Conservation (phyloP, 2,329 filamentous ascomycete genomes). For the Cladosporium sp. region DNA sequence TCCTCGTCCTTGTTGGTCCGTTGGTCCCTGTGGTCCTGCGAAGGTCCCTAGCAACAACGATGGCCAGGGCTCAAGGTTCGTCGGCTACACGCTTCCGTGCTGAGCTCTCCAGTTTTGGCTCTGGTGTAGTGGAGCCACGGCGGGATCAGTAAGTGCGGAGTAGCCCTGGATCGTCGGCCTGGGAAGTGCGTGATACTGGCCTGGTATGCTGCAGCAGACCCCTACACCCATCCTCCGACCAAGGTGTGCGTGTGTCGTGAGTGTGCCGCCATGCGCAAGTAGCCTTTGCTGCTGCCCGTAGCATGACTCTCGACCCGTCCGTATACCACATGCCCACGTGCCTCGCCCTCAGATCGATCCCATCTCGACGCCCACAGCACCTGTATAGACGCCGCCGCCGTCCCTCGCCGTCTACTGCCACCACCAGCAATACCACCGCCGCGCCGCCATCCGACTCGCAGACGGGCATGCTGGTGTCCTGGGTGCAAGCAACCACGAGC, state of each 20-base stretch:
- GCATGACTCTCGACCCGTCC: constrained; percentile 2
- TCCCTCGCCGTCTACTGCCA: neutral
- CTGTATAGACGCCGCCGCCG: neutral
- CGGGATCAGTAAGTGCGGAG: constrained; percentile 1
- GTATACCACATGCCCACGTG: constrained; percentile 8
- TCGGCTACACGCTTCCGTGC: neutral
- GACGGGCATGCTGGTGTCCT: constrained; percentile 14
- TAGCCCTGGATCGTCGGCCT: neutral
- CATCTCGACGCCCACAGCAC: neutral
- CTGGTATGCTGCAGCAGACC: constrained; percentile 2
- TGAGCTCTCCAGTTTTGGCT: neutral
- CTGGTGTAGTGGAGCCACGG: neutral
- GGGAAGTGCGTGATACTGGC: neutral
- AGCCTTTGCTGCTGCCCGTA: constrained; percentile 1
- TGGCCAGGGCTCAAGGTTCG: neutral
- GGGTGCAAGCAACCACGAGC: neutral
- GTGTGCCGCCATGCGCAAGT: neutral
- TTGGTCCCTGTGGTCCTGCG: neutral
- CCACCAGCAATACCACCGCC: neutral
- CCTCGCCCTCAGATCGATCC: neutral
- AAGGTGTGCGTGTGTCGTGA: neutral
- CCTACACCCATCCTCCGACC: constrained; percentile 10
- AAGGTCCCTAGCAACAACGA: neutral
- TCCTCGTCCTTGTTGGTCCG: neutral
- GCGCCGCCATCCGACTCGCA: neutral